A percentile compares a stretch with the other conserved stretches of the same genome.
Conservation (phyloP, 202 grass and related monocot species). For the Cymbopogon flexuosus region DNA sequence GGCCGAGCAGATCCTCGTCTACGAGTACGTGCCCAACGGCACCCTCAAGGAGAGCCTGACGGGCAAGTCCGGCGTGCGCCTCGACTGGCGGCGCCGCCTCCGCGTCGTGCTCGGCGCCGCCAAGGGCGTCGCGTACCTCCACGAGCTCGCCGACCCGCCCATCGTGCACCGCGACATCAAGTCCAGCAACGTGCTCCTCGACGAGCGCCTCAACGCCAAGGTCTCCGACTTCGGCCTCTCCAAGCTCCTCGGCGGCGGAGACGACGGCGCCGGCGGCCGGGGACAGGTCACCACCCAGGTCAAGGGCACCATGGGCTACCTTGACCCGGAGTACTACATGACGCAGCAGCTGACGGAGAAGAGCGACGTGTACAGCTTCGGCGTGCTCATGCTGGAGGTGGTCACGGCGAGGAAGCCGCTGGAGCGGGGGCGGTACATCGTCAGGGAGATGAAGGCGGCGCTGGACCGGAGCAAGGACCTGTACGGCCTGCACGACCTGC, state of each 20-base stretch:
- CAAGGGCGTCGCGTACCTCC: constrained; percentile 64
- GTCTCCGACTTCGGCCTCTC: constrained; percentile 94
- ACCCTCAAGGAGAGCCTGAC: constrained; percentile 71
- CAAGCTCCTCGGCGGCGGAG: no score
- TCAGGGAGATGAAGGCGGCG: constrained; percentile 48
- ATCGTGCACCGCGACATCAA: constrained; percentile 86
- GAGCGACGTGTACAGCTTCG: constrained; percentile 92
- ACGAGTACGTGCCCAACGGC: constrained; percentile 72
- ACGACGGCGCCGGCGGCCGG: no score
- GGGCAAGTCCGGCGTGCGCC: constrained; percentile 59
- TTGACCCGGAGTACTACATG: constrained; percentile 96
- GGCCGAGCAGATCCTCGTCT: constrained; percentile 70
- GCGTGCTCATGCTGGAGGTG: constrained; percentile 77
- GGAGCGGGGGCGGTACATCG: constrained; percentile 64
- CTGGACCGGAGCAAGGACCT: constrained; percentile 56
- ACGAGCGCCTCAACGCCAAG: constrained; percentile 73
- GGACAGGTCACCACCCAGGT: no score
- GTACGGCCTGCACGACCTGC: constrained; percentile 55
- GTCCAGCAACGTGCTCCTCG: constrained; percentile 76
- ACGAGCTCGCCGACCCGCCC: constrained; percentile 73
- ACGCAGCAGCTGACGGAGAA: constrained; percentile 79
- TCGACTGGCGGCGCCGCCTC: constrained; percentile 65
- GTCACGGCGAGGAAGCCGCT: constrained; percentile 63
- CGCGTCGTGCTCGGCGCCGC: constrained; percentile 54
- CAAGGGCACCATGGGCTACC: constrained; percentile 84